These are phyloP conservation scores for Lepidium sativum DNA, from an alignment of 345 rosid species.

Conservation along the genomic window DNA sequence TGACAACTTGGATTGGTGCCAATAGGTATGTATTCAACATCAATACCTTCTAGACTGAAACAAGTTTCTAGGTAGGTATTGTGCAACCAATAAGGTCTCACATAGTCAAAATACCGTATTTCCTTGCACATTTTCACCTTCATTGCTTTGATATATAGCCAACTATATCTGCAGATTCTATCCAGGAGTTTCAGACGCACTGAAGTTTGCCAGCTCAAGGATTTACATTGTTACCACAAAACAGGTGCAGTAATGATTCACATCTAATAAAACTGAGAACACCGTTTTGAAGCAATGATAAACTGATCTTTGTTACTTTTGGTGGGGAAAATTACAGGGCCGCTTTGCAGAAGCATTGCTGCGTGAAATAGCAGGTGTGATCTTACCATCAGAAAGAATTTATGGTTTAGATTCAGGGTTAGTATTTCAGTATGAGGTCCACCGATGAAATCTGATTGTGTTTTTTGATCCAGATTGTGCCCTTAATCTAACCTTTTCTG, in stretches of 20 bases:
- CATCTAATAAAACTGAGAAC: not conserved
- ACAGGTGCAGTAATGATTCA: slow-evolving; percentile 40
- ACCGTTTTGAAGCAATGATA: not conserved
- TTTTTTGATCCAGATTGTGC: not conserved
- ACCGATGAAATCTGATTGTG: not conserved
- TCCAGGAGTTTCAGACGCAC: slow-evolving; percentile 84
- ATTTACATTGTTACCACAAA: slow-evolving; percentile 80
- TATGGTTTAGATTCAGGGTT: slow-evolving; percentile 79
- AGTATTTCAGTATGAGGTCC: slow-evolving; percentile 40
- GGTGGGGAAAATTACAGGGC: slow-evolving; percentile 32
- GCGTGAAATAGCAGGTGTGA: slow-evolving; percentile 63
- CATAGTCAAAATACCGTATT: not conserved
- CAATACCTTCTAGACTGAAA: not conserved
- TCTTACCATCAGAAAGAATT: slow-evolving; percentile 66
- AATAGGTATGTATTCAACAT: slow-evolving; percentile 46
- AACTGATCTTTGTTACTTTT: not conserved
- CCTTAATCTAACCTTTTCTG: not conserved
- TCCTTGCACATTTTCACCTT: too few species aligned
- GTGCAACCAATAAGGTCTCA: not conserved
- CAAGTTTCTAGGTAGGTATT: not conserved
- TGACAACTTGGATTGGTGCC: slow-evolving; percentile 86
- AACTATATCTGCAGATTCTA: slow-evolving; percentile 48
- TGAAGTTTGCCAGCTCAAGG: slow-evolving; percentile 72
- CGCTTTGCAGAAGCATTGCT: slow-evolving; percentile 77
- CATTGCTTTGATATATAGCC: not conserved